Evolutionary conservation across 2,329 filamentous ascomycete genomes (phyloP).

Genomic region (Myrmaecium sp.): DNA sequence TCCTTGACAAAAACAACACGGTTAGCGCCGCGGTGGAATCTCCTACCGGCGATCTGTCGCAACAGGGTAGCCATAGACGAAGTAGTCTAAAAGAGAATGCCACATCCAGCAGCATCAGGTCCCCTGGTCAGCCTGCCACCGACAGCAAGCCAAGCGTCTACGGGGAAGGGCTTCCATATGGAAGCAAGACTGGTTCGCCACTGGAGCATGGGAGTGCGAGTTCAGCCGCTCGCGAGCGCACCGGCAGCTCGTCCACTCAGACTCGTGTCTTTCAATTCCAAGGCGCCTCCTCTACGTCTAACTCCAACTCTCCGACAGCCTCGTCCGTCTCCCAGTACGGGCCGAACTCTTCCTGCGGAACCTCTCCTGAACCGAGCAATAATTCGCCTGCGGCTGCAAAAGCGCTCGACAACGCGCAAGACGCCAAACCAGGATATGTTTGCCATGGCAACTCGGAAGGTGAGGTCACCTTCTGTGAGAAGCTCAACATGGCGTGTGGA

Average conservation of each 20-base stretch:
- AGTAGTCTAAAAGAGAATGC: too few relatives aligned
- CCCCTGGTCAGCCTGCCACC: constrained; percentile 15
- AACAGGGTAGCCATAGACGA: constrained; percentile 16
- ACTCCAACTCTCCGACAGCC: constrained; percentile 32
- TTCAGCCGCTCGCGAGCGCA: constrained; percentile 16
- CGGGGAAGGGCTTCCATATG: constrained; percentile 2
- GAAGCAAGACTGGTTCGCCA: constrained; percentile 3
- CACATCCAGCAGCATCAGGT: constrained; percentile 25
- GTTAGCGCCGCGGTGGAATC: not conserved
- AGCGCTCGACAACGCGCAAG: constrained; percentile 48
- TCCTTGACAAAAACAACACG: constrained; percentile 26
- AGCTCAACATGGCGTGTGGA: constrained; percentile 39
- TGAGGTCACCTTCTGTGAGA: constrained; percentile 38
- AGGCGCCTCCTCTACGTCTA: constrained; percentile 25
- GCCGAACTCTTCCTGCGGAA: constrained; percentile 47
- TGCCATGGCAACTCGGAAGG: constrained; percentile 32
- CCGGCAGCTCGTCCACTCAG: constrained; percentile 25
- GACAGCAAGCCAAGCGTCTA: constrained; percentile 8
- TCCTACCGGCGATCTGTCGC: constrained; percentile 10
- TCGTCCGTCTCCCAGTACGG: constrained; percentile 34
- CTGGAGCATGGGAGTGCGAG: constrained; percentile 5
- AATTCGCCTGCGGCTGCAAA: constrained; percentile 49
- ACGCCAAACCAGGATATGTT: constrained; percentile 27
- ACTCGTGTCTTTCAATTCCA: constrained; percentile 35
- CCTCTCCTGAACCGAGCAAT: constrained; percentile 58